Evolutionary conservation across 306 rosid genomes (phyloP), one percentile per base, ranked within the genome.

Genomic region (Castanea mollissima): DNA sequence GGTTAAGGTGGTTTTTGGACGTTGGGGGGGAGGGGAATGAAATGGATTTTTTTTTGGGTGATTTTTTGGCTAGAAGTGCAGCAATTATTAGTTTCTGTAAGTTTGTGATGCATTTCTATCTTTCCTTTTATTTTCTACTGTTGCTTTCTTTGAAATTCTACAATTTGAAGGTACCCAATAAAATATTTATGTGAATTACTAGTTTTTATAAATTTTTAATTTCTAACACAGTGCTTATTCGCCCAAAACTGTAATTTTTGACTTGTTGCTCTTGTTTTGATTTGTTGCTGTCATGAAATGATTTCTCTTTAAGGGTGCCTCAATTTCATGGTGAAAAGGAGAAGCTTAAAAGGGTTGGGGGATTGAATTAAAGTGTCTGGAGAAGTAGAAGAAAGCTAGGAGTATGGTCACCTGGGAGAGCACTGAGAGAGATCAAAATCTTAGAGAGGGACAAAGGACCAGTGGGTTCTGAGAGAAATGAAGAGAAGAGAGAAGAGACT

Each of bases 251-350:
- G 21, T 44, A 74, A 54, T 73, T 67, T 16, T 23, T 57, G 15
- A 25, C 38, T 19, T 6, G 27, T 58, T 73, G 20, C 27, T 67
- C 51, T 49, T 54, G 75, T 75, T 20, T 18, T 80, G 57, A 25
- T 7, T 65, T 56, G 79, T 44, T 82, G 81, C 69, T 73, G 34
- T 55, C 74, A 64, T 34, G 80, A 55, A 82, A 12, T 74, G 13
- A 35, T 46, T 31, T 78, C n/a, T 60, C 62, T 67, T 21, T 78
- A 62, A 76, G 84, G 83, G 81, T 76, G 86, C 65, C 55, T 18
- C 64, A 38, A 69, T n/a, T 75, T 16, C 70, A 31, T 31, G 31
- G 62, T 56, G 55, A 54, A 65, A 35, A 41, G 80, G 75, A 73
- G 74, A 70, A 74, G 78, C 82, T 60, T 76, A 54, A 74, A 34